phyloP scores from a whole-genome alignment of 2,329 filamentous ascomycete genomes.

The Aspergillus sojae region DNA sequence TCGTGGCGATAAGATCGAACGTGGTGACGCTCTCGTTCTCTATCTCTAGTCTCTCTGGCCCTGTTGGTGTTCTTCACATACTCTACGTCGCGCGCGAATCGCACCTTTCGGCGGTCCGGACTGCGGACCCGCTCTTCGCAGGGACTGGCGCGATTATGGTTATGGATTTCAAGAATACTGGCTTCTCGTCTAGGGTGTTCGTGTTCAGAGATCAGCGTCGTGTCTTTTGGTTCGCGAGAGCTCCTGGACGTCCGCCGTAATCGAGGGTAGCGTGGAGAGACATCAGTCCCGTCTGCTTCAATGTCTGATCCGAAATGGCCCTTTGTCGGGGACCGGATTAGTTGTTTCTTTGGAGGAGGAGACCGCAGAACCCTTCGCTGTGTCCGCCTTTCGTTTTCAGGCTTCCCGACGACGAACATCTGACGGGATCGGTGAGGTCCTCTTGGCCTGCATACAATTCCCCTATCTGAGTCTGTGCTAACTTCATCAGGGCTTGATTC shows the following conservation, averaged over 20 bases:
- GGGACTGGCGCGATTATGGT: slow-evolving; percentile 8
- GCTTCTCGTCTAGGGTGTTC: slow-evolving; percentile 15
- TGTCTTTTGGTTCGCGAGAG: slow-evolving; percentile 19
- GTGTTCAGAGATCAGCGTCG: slow-evolving; percentile 24
- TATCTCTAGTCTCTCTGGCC: slow-evolving; percentile 1
- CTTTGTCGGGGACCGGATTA: slow-evolving; percentile 12
- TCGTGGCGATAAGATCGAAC: background rate
- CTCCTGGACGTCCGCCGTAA: slow-evolving; percentile 3
- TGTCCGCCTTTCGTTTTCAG: slow-evolving; percentile 4
- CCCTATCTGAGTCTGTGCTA: background rate
- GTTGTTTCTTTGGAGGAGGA: slow-evolving; percentile 10
- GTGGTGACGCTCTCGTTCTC: slow-evolving; percentile 4
- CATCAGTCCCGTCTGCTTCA: background rate
- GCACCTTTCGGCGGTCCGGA: slow-evolving; percentile 18
- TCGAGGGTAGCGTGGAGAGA: slow-evolving; percentile 1
- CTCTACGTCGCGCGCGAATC: slow-evolving; percentile 21
- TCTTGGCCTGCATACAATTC: slow-evolving; percentile 1
- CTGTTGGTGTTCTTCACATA: slow-evolving; percentile 14
- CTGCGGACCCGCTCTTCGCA: slow-evolving; percentile 8
- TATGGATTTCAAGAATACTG: slow-evolving; percentile 19
- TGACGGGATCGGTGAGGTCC: slow-evolving; percentile 13
- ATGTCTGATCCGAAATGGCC: background rate
- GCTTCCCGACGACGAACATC: slow-evolving; percentile 17
- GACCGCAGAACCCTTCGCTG: background rate
- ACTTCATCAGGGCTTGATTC: background rate